Evolutionary conservation across 1,139 yeast species (phyloP), one percentile per base, ranked within the genome.

Genomic region (Lodderomyces oxycetoniae): DNA sequence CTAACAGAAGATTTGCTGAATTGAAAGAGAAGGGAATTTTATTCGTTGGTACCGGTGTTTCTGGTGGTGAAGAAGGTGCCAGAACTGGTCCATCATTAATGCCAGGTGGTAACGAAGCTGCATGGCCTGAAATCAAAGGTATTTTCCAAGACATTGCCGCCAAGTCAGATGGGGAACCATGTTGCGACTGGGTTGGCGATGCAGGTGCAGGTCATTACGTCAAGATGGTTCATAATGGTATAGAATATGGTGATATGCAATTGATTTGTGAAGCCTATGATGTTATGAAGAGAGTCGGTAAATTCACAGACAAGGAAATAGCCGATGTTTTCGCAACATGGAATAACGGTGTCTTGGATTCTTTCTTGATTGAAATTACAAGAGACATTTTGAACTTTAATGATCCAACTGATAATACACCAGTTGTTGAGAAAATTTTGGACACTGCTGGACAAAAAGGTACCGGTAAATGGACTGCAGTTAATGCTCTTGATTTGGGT

Each of bases 31-130:
- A 89, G 75, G 97, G 95, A 33, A 80, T 89, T 58, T 72, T 80
- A 49, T 91, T 88, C 55, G 98, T 91, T 47, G 98, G 98, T 55
- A 87, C 96, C 45, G 98, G 98, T 83, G 98, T 91, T 47, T 91
- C 97, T 53, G 98, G 98, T 70, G 98, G 98, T 74, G 98, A 91
- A 71, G 98, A 91, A 67, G 98, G 98, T 77, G 98, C 98, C 55
- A 87, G 98, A 73, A 77, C 85, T 66, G 98, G 98, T 60, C 98
- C 98, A 45, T 89, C 97, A 46, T 77, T 91, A 68, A 91, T 91
- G 98, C 98, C 98, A 52, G 98, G 98, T 80, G 98, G 98, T 61
- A 85, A 88, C 62, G 77, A 73, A 50, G 96, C 85, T 55, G 98
- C 98, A 48, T 91, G 98, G 98, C 97, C 97, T 48, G 94, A 87